Evolutionary conservation across 2,329 filamentous ascomycete species (phyloP).

Genomic region (Stachybotrys elegans): DNA sequence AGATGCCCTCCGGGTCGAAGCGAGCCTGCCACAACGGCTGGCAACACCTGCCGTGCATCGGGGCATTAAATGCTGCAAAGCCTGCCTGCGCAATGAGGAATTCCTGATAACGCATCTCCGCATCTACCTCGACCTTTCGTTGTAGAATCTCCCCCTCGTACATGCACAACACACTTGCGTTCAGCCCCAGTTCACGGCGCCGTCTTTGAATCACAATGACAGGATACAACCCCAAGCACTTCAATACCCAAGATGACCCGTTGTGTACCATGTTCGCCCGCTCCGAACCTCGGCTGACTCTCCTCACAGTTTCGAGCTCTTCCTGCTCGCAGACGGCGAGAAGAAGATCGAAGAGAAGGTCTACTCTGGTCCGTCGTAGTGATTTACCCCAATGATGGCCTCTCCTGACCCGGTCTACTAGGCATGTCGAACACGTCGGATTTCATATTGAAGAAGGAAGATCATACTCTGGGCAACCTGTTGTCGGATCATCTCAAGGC

Average conservation of each 20-base stretch:
- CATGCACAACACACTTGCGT: too few relatives aligned
- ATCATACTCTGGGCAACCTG: constrained; percentile 91
- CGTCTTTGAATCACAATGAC: constrained; percentile 28
- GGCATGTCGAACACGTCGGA: constrained; percentile 92
- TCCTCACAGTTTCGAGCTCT: constrained; percentile 76
- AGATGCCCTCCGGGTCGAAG: background rate
- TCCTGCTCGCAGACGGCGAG: constrained; percentile 80
- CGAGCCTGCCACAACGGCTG: background rate
- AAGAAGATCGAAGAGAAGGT: constrained; percentile 88
- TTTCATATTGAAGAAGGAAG: constrained; percentile 94
- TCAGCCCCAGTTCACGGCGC: too few relatives aligned
- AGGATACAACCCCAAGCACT: constrained; percentile 32
- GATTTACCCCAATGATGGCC: background rate
- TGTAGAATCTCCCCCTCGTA: too few relatives aligned
- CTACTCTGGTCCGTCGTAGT: constrained; percentile 70
- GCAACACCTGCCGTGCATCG: too few relatives aligned
- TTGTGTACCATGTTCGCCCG: constrained; percentile 17
- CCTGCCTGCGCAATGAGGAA: too few relatives aligned
- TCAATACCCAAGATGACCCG: constrained; percentile 30
- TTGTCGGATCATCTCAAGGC: constrained; percentile 80
- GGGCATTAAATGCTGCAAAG: too few relatives aligned
- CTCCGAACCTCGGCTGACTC: constrained; percentile 14
- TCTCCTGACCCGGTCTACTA: constrained; percentile 4
- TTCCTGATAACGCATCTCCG: too few relatives aligned
- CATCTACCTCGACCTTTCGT: too few relatives aligned